Base-by-base conservation (phyloP, 768 basidiomycete species). In the Boletellus sp. region DNA sequence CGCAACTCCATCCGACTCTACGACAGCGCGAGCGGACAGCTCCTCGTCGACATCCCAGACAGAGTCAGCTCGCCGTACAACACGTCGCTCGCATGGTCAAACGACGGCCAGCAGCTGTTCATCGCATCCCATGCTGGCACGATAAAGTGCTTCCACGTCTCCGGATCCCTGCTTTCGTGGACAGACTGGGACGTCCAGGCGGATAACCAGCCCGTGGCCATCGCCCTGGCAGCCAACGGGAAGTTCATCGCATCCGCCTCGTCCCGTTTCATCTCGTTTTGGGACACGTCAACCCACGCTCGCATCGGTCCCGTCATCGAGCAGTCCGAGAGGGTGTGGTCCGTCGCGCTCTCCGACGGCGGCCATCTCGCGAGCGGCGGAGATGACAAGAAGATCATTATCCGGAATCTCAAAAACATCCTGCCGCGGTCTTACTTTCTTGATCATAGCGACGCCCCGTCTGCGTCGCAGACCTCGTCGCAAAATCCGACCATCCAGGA, bases 71-170 rank as follows among this genome's bases (percentile, higher is more conserved):
- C 44, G 5, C 50, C 50, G 3, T 51, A 46, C 44, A 51, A 51
- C 33, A 51, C 50, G 3, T 41, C 47, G 23, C 12, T 48, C 17
- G 47, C 17, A 1, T 48, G 47, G 47, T 48, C 47, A 15, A 17
- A 20, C 24, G 47, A 48, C 15, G 47, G 47, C 3, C 23, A 17
- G 9, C 47, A 48, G 17, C 47, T 48, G n/a, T 42, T 42, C 24
- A 17, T 34, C 43, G 38, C 50, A 9, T 45, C 50, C 23, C 22
- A 51, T 32, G 32, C 44, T 6, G 50, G 50, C 5, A 46, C 40
- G 40, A 45, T 51, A 39, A 51, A 45, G 38, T 45, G 43, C 15
- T 45, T 50, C 16, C 44, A 51, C n/a, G 37, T 50, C 37, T 45
- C 50, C 6, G 50, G 43, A 1, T 45, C 43, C 6, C 24, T 51